Evolutionary conservation across 495 filamentous ascomycete genomes (phyloP), one percentile per base, ranked within the genome.

Genomic region (Penicillium waksmanii): DNA sequence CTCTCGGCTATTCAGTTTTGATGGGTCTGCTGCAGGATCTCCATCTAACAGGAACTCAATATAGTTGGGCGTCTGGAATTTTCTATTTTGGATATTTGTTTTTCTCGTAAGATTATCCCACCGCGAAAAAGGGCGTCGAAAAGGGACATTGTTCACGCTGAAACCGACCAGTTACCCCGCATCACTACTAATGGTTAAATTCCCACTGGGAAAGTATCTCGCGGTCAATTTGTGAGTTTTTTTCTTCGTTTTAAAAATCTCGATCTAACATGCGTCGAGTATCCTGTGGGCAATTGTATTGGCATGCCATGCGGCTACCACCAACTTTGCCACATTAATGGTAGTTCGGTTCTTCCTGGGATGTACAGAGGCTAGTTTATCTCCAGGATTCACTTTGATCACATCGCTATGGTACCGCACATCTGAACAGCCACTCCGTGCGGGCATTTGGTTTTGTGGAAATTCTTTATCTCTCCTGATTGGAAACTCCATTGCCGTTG

Each of bases 11-110:
- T 31, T 51, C 58, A 3, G 38, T 68, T 5, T 31, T 82, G 64
- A 56, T 84, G 82, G 71, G 79, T 61, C 10, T 74, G 52, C 46
- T 62, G 44, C 64, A 80, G 31, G 82, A 65, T 66, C 62, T 85
- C 27, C 58, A 80, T 17, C 68, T 86, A 3, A 62, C 66, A n/a
- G 84, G 82, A 5, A 59, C 69, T 0, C 71, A 85, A 27, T 86
- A 86, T 53, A 80, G 68, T 49, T 87, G 81, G 82, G 64, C 80
- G 0, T 76, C 73, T 3, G 72, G 71, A 9, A 73, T 84, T 12
- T 86, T 85, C 69, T 85, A 87, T 64, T 81, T 87, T 56, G 85
- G 85, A 12, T 87, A 82, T 60, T 64, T 88, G 9, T 67, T 68
- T 18, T 77, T 73, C 35, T 74, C 73, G 56, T 77, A 67, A 48